phyloP scores from a whole-genome alignment of 805 yeast genomes.

The Saccharomycopsis lassenensis region DNA sequence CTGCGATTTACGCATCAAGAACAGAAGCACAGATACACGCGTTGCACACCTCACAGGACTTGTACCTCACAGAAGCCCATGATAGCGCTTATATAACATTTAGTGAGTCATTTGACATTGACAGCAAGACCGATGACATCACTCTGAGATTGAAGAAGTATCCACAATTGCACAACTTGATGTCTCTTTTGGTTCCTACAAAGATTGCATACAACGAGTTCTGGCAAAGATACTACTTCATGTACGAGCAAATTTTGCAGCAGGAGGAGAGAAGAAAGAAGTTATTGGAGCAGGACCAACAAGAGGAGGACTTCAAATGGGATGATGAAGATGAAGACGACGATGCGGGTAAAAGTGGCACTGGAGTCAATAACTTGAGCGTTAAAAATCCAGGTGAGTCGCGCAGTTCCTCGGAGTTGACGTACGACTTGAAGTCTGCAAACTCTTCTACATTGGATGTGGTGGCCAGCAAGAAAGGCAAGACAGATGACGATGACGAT shows the following conservation, averaged over 20 bases:
- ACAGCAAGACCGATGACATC: constrained; percentile 39
- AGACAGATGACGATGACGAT: constrained; percentile 19
- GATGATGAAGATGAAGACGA: constrained; percentile 29
- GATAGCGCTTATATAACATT: constrained; percentile 28
- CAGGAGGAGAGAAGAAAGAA: constrained; percentile 60
- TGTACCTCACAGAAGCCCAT: constrained; percentile 28
- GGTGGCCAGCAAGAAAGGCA: constrained; percentile 18
- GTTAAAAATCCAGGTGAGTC: constrained; percentile 16
- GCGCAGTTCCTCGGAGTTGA: constrained; percentile 29
- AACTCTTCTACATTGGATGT: constrained; percentile 28
- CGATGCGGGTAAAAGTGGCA: constrained; percentile 16
- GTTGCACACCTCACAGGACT: constrained; percentile 38
- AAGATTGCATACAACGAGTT: constrained; percentile 47
- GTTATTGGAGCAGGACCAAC: constrained; percentile 39
- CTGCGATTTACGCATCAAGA: constrained; percentile 36
- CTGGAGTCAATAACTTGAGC: not conserved
- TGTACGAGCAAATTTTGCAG: constrained; percentile 40
- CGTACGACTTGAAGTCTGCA: constrained; percentile 31
- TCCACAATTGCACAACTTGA: constrained; percentile 41
- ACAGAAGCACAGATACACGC: constrained; percentile 53
- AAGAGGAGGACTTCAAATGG: constrained; percentile 28
- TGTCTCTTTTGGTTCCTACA: constrained; percentile 59
- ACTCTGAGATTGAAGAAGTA: constrained; percentile 35
- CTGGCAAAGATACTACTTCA: constrained; percentile 63
- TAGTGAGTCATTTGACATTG: constrained; percentile 33